These are phyloP conservation scores for Penicillium occitanis DNA, from an alignment of 2,329 filamentous ascomycete genomes.

Conservation along the genomic window DNA sequence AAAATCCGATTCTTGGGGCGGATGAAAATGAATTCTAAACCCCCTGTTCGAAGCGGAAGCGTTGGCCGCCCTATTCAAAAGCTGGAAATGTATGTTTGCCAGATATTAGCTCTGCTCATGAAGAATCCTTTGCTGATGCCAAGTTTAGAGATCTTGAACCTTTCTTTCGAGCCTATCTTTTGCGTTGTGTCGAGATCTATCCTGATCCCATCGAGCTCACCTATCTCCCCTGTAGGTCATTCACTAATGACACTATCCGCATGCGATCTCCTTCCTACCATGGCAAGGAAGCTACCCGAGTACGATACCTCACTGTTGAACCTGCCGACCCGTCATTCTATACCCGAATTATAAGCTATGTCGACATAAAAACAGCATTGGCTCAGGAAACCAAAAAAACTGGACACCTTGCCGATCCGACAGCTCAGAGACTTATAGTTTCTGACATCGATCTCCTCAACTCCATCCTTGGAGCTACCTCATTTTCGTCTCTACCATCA, in stretches of 20 bases:
- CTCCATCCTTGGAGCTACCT: background rate
- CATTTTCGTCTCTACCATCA: background rate
- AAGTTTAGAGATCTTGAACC: slow-evolving; percentile 1
- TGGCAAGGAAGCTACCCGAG: background rate
- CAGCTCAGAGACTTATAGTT: background rate
- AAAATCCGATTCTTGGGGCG: background rate
- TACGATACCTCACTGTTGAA: slow-evolving; percentile 1
- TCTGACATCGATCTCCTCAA: background rate
- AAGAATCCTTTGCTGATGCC: background rate
- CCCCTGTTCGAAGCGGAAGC: slow-evolving; percentile 12
- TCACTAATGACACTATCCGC: slow-evolving; percentile 1
- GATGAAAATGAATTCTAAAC: slow-evolving; percentile 7
- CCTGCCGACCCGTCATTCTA: slow-evolving; percentile 9
- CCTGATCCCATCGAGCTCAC: background rate
- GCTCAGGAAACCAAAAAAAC: background rate
- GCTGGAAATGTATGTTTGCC: slow-evolving; percentile 3
- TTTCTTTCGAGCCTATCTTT: slow-evolving; percentile 10
- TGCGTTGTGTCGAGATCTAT: background rate
- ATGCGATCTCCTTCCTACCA: slow-evolving; percentile 2
- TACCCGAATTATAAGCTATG: slow-evolving; percentile 8
- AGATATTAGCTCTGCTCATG: background rate
- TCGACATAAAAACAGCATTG: background rate
- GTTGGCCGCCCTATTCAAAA: slow-evolving; percentile 9
- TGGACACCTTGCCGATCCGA: slow-evolving; percentile 1
- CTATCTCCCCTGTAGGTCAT: slow-evolving; percentile 13